Percentiles rank a stretch among this genome's conserved stretches.
Evolutionary conservation across 164 flowering plant species (phyloP).

Genomic region (Platanus orientalis): DNA sequence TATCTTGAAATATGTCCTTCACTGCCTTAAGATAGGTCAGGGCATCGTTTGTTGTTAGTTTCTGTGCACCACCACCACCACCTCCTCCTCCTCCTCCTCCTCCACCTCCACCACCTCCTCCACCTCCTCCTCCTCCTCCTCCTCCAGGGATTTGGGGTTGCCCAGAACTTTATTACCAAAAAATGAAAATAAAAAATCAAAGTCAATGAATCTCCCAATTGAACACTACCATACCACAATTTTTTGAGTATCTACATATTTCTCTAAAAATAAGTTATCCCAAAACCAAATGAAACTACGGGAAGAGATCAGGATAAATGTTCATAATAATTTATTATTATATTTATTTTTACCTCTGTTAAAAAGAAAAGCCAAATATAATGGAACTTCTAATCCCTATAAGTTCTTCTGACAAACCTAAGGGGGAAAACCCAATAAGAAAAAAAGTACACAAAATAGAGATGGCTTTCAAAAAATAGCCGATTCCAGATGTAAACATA

Average conservation of each 20-base stretch:
- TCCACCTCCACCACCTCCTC: too few relatives aligned
- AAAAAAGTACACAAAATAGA: background rate
- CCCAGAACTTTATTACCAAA: slow-evolving; percentile 40
- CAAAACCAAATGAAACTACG: too few relatives aligned
- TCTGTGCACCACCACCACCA: slow-evolving; percentile 29
- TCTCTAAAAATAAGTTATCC: background rate
- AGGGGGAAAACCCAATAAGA: background rate
- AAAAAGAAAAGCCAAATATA: background rate
- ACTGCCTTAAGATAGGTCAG: slow-evolving; percentile 76
- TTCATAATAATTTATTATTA: too few relatives aligned
- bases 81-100: too few relatives aligned
- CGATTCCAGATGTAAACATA: too few relatives aligned
- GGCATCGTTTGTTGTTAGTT: slow-evolving; percentile 79
- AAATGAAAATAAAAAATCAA: background rate
- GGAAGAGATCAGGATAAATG: too few relatives aligned
- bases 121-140: too few relatives aligned
- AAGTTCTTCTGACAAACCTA: too few relatives aligned
- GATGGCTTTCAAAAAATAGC: background rate
- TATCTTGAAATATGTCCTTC: slow-evolving; percentile 73
- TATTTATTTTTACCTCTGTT: background rate
- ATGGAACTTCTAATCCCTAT: background rate
- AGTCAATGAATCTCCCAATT: background rate
- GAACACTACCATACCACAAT: background rate
- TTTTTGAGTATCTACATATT: background rate
- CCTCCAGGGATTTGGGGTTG: slow-evolving; percentile 33